Base-by-base conservation (phyloP, 192 early-diverging fungal species). In the Entomortierella chlamydospora region DNA sequence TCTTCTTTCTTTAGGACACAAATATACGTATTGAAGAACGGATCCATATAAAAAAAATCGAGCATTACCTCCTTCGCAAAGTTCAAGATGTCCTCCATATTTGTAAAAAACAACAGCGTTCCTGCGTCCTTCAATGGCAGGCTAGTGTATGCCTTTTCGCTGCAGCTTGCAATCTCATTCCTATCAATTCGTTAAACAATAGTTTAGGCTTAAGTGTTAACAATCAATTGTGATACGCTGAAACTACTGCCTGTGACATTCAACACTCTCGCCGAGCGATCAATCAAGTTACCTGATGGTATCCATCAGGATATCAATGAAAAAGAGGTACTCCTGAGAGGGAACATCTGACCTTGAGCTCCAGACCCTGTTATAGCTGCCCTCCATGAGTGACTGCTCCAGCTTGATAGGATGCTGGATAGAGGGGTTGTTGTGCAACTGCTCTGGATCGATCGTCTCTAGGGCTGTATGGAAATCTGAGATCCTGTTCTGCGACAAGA, bases 381-480 rank as follows among this genome's bases (percentile, higher is more conserved):
- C 97, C 81, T 98, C 97, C 97, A 98, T 99, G 74, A 99, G 83
- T 51, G 91, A 94, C 85, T 98, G 97, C 83, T 99, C 97, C 60
- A 99, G 86, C 82, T 95, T 89, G 53, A 99, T 86, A 2, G 97
- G 94, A 72, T 97, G 95, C 61, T 93, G 91, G 77, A 99, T 96
- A 62, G 90, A 95, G 34, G 90, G 77, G 82, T 96, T 97, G 65
- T 77, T 84, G 47, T 89, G 86, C 18, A 97, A 81, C 78, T 95
- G 92, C 31, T 92, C 88, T 20, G 92, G 88, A 54, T 95, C 94
- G 64, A 99, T 94, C 61, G 87, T 87, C 64, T 99, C 98, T 34
- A 99, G 86, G 70, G 96, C 91, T n/a, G 95, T 96, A 83, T 99
- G 98, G 83, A 99, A 99, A 72, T 99, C 98, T n/a, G 96, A 92